These are phyloP conservation scores for Tolypocladium endophyticum DNA, from an alignment of 2,329 filamentous ascomycete species.

Conservation along the genomic window DNA sequence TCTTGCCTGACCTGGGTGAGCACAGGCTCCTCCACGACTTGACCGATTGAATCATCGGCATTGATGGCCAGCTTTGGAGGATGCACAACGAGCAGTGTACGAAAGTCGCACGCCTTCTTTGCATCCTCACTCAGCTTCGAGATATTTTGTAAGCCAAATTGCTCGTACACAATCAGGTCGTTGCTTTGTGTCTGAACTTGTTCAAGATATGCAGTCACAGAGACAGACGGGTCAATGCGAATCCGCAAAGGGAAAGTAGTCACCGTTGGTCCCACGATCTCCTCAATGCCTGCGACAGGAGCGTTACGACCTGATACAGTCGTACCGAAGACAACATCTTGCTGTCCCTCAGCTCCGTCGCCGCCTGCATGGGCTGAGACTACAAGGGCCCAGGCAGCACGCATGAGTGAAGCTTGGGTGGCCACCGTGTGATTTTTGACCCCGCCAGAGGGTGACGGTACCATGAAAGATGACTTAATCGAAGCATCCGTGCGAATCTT, in stretches of 20 bases:
- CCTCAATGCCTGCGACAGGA: slow-evolving; percentile 34
- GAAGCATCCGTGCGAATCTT: neutral
- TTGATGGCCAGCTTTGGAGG: neutral
- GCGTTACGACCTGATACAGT: slow-evolving; percentile 47
- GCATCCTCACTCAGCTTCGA: neutral
- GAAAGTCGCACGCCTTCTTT: neutral
- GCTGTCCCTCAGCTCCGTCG: slow-evolving; percentile 1
- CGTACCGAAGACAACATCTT: slow-evolving; percentile 48
- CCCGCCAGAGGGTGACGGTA: neutral
- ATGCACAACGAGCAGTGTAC: neutral
- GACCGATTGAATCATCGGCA: neutral
- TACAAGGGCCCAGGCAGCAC: slow-evolving; percentile 6
- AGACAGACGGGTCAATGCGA: neutral
- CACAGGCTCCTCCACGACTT: neutral
- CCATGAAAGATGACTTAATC: slow-evolving; percentile 2
- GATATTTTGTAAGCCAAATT: neutral
- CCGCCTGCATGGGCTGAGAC: slow-evolving; percentile 5
- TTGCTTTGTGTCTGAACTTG: neutral
- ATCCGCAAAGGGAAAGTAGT: slow-evolving; percentile 45
- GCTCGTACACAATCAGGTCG: neutral
- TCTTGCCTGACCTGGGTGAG: neutral
- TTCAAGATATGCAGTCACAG: neutral
- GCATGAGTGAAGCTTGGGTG: neutral
- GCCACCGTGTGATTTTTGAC: neutral
- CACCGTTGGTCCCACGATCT: slow-evolving; percentile 51